These are phyloP conservation scores for Condylostoma magnum DNA, from an alignment of 169 alveolate species.

Conservation along the genomic window DNA sequence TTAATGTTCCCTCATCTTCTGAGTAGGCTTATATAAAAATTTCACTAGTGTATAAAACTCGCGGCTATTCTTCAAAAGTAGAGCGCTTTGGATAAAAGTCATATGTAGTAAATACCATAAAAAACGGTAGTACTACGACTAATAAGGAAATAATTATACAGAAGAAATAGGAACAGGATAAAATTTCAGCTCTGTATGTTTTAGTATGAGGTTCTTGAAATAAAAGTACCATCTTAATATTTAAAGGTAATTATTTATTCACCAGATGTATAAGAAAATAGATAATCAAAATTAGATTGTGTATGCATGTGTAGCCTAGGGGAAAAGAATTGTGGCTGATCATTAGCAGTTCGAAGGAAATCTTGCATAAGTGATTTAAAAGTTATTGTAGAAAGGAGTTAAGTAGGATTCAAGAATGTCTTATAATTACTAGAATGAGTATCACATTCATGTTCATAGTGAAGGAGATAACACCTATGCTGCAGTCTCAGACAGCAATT, in stretches of 20 bases:
- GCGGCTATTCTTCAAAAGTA: not conserved
- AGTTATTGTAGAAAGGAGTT: not conserved
- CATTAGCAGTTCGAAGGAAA: not conserved
- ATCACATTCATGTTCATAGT: slow-evolving; percentile 10
- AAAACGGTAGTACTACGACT: not conserved
- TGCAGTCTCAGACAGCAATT: not conserved
- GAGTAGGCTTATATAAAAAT: slow-evolving; percentile 3
- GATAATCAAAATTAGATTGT: not conserved
- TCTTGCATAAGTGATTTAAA: not conserved
- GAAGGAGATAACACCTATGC: not conserved
- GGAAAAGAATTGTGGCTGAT: not conserved
- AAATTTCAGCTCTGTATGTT: not conserved
- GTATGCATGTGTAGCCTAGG: not conserved
- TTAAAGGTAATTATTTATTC: no score
- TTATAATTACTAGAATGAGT: slow-evolving; percentile 10
- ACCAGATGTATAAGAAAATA: no score
- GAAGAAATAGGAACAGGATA: slow-evolving; percentile 7
- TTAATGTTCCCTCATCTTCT: not conserved
- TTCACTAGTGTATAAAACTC: slow-evolving; percentile 12
- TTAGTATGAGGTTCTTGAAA: not conserved
- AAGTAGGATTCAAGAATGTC: not conserved
- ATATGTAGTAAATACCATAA: slow-evolving; percentile 1
- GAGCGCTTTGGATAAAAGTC: slow-evolving; percentile 1
- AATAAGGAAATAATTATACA: not conserved
- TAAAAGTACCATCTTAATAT: not conserved